phyloP scores from a whole-genome alignment of 2,329 filamentous ascomycete species.

The Beauveria rudraprayagi region DNA sequence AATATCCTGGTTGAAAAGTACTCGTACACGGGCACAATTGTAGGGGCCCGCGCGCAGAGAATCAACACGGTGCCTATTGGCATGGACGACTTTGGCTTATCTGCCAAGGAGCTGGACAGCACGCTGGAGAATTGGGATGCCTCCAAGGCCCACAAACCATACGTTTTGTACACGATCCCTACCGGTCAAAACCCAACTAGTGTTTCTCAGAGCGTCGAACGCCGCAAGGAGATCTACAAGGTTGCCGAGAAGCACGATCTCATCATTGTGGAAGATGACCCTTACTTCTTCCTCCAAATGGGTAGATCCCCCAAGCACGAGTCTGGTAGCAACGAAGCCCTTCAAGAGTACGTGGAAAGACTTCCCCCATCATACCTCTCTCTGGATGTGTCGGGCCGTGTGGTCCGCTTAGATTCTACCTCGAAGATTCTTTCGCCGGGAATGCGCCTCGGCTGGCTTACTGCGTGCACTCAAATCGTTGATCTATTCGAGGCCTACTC shows the following conservation, averaged over 20 bases:
- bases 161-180: slow-evolving; percentile 47
- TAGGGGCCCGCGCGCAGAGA: slow-evolving; percentile 56
- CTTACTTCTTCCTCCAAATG: slow-evolving; percentile 79
- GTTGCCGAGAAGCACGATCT: slow-evolving; percentile 71
- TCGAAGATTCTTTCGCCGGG: slow-evolving; percentile 79
- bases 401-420: slow-evolving; percentile 78
- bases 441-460: slow-evolving; percentile 73
- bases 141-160: slow-evolving; percentile 32
- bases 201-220: slow-evolving; percentile 57
- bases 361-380: slow-evolving; percentile 24
- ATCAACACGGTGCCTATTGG: slow-evolving; percentile 51
- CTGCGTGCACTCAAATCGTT: slow-evolving; percentile 68
- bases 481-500: slow-evolving; percentile 68
- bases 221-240: slow-evolving; percentile 62
- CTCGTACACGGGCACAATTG: slow-evolving; percentile 39
- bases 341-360: slow-evolving; percentile 5
- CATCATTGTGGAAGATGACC: slow-evolving; percentile 77
- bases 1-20: slow-evolving; percentile 62
- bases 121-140: slow-evolving; percentile 58
- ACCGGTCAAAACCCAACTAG: slow-evolving; percentile 82
- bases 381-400: slow-evolving; percentile 49
- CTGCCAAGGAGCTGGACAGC: slow-evolving; percentile 53
- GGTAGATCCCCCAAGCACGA: slow-evolving; percentile 13
- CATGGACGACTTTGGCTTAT: slow-evolving; percentile 59
- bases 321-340: not conserved